phyloP scores from a whole-genome alignment of 257 asterid genomes.

The Solanum etuberosum region DNA sequence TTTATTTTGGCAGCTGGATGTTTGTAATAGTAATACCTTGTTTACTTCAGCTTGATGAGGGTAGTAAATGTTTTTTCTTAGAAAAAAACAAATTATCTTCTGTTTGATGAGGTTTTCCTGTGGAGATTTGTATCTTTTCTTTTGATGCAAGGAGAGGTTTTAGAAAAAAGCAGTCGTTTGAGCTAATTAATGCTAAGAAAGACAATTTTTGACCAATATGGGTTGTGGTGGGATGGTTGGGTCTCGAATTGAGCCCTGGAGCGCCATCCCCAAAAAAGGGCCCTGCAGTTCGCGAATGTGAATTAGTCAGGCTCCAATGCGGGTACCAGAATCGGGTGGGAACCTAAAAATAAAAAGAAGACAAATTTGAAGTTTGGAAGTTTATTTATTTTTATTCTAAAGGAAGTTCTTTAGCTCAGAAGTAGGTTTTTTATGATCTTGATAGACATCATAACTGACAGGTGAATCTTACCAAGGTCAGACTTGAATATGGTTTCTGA shows the following conservation, averaged over 20 bases:
- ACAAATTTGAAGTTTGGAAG: background rate
- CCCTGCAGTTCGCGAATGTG: background rate
- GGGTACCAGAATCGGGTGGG: background rate
- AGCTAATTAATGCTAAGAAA: background rate
- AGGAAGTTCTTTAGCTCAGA: background rate
- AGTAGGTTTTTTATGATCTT: background rate
- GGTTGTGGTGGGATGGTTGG: background rate
- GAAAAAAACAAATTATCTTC: background rate
- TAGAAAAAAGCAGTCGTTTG: background rate
- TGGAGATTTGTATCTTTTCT: background rate
- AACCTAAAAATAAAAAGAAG: background rate
- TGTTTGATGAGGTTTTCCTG: background rate
- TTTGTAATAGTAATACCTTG: background rate
- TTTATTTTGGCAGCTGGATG: background rate
- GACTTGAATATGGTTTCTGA: slow-evolving; percentile 41
- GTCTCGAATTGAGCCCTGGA: background rate
- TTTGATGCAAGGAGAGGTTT: background rate
- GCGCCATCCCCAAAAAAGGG: fast-evolving
- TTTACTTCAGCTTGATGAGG: background rate
- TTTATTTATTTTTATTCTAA: background rate
- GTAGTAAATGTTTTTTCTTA: background rate
- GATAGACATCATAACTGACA: background rate
- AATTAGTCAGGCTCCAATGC: background rate
- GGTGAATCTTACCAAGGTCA: background rate
- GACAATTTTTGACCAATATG: background rate